Evolutionary conservation across 345 rosid species (phyloP).

Genomic region (Aquilaria malaccensis): DNA sequence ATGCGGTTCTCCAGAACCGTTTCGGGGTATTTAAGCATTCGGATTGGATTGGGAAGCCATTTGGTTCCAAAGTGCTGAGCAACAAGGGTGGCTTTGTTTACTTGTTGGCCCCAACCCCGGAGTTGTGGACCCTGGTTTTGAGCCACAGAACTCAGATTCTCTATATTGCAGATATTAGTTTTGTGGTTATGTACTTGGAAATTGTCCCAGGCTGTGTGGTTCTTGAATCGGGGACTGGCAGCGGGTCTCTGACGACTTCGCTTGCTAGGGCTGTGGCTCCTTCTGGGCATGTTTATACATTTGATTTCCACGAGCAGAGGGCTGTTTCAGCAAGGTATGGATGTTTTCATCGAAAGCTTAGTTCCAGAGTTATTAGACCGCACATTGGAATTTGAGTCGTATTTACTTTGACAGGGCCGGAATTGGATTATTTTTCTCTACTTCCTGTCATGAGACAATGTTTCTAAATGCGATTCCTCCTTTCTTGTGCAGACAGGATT

Average conservation of each 20-base stretch:
- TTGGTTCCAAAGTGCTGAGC: constrained; percentile 88
- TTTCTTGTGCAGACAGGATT: constrained; percentile 60
- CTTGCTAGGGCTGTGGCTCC: constrained; percentile 91
- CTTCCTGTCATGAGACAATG: not conserved
- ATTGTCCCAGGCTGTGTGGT: constrained; percentile 87
- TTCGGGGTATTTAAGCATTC: constrained; percentile 78
- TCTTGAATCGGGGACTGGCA: constrained; percentile 92
- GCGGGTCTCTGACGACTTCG: constrained; percentile 86
- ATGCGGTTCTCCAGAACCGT: constrained; percentile 71
- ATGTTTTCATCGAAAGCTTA: not conserved
- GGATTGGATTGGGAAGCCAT: constrained; percentile 92
- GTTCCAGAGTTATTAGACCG: no score
- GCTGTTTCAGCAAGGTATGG: constrained; percentile 84
- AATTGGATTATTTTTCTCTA: not conserved
- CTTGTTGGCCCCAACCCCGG: constrained; percentile 84
- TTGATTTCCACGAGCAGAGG: constrained; percentile 93
- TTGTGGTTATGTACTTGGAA: constrained; percentile 74
- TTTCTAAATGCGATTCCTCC: not conserved
- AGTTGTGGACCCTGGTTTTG: constrained; percentile 86
- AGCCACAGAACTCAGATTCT: constrained; percentile 98
- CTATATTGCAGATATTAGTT: constrained; percentile 84
- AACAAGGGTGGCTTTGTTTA: constrained; percentile 80
- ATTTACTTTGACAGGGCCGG: no score
- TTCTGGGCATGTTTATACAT: constrained; percentile 81
- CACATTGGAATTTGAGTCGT: no score